Percentiles rank a stretch among this genome's conserved stretches.
Evolutionary conservation across 345 rosid species (phyloP).

Genomic region (Rhodamnia argentea): DNA sequence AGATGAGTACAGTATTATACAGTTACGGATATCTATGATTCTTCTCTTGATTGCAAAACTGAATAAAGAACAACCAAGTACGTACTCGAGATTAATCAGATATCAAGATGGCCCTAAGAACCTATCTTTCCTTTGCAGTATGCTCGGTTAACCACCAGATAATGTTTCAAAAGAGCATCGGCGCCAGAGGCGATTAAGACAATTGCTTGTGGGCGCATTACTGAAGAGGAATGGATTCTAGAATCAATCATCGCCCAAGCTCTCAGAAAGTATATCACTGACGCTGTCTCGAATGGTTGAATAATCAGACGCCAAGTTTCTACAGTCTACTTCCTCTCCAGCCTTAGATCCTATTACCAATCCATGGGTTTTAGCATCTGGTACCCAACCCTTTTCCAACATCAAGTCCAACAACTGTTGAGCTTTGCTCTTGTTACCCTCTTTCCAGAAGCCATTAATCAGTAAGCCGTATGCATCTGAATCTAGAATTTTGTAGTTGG

Average conservation of each 20-base stretch:
- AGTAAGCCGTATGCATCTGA: conserved; percentile 17
- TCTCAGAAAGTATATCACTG: conserved; percentile 27
- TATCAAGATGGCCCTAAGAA: neutral
- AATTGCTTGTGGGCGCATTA: neutral
- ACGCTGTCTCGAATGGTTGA: conserved; percentile 20
- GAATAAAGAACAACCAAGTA: neutral
- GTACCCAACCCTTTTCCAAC: conserved; percentile 51
- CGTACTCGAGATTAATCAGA: neutral
- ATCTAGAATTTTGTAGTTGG: conserved; percentile 9
- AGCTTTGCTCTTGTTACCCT: conserved; percentile 25
- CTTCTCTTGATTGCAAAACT: neutral
- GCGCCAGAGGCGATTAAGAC: neutral
- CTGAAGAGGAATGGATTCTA: neutral
- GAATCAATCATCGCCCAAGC: neutral
- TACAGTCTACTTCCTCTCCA: conserved; percentile 5
- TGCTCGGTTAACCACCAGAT: neutral
- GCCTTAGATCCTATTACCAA: conserved; percentile 27
- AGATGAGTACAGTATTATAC: neutral
- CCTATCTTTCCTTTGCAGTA: neutral
- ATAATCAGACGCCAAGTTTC: neutral
- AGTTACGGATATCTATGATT: neutral
- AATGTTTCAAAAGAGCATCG: neutral
- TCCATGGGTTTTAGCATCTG: conserved; percentile 31
- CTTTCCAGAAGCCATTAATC: conserved; percentile 36
- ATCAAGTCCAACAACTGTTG: conserved; percentile 24